Evolutionary conservation across 805 yeast species (phyloP), one percentile per base, ranked within the genome.

Genomic region (Teunomyces tritomae): DNA sequence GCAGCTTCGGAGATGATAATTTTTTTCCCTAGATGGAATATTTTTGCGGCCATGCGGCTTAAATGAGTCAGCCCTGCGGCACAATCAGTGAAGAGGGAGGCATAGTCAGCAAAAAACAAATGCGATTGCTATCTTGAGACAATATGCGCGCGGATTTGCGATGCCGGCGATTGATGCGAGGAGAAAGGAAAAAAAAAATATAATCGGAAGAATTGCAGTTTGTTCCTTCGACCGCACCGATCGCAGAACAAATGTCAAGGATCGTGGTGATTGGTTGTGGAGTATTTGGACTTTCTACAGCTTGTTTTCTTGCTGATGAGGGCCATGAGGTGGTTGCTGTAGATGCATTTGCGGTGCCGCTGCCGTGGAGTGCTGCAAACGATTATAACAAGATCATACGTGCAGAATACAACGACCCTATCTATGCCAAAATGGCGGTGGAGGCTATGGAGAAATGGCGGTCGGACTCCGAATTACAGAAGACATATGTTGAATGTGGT

Each of bases 31-130:
- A 3, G 24, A 20, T 1, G 24, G 24, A 20, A 20, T 20, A 20
- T 20, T 32, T 32, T 32, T 32, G 34, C 34, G 34, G 34, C 34
- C 20, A 34, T 17, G 32, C 16, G 24, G 9, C 20, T 8, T 9
- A 10, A n/a, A 37, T 37, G 40, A 37, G 40, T 37, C 40, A 37
- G 40, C 29, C 28, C n/a, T 10, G 39, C 39, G 39, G 39, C 39
- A 35, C 8, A 33, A 35, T 26, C 8, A 20, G 24, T 1, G 24
- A 20, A 20, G 6, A 20, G 24, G 24, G 24, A 20, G 24, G 24
- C 6, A 20, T 20, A 20, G 5, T 20, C 24, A 20, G 24, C 6
- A 20, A 20, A 20, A 20, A 20, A 20, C 24, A 4, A 8, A 28
- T n/a, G 11, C 29, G 29, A 11, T n/a, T 28, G 30, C 5, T 28